Evolutionary conservation across 2,329 filamentous ascomycete genomes (phyloP).

Genomic region (Nemania bipapillata): DNA sequence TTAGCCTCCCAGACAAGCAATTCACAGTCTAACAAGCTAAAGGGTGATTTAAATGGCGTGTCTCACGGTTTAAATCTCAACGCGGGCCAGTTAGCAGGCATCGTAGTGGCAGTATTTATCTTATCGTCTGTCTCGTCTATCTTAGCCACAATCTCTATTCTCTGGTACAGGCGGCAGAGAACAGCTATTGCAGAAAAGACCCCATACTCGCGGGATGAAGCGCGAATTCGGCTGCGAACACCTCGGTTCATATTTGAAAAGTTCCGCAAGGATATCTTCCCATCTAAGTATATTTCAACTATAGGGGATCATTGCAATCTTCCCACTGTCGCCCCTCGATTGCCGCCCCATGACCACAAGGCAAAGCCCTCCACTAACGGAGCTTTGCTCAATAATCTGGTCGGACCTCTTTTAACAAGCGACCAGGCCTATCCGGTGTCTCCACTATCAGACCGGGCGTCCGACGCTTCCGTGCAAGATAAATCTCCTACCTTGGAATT

Average conservation of each 20-base stretch:
- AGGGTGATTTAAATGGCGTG: not conserved
- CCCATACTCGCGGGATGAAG: not conserved
- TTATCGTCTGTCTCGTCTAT: constrained; percentile 31
- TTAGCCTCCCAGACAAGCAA: not conserved
- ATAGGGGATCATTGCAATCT: not conserved
- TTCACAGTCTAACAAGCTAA: constrained; percentile 13
- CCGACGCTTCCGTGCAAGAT: not conserved
- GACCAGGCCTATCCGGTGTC: constrained; percentile 29
- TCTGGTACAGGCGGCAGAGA: constrained; percentile 34
- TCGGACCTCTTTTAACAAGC: constrained; percentile 6
- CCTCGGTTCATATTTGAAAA: not conserved
- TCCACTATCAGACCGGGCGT: constrained; percentile 24
- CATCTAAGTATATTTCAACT: not conserved
- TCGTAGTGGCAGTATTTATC: constrained; percentile 34
- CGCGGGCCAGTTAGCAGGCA: constrained; percentile 35
- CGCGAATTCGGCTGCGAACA: not conserved
- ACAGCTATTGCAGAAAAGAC: not conserved
- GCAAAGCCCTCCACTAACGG: not conserved
- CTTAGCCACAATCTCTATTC: constrained; percentile 29
- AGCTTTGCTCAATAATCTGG: not conserved
- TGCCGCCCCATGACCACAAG: not conserved
- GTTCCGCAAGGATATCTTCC: not conserved
- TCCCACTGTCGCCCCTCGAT: not conserved
- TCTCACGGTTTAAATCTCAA: constrained; percentile 17
- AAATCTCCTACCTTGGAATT: constrained; percentile 21